Conservation (phyloP, 768 basidiomycete genomes). For the Pulveroboletus sp. region DNA sequence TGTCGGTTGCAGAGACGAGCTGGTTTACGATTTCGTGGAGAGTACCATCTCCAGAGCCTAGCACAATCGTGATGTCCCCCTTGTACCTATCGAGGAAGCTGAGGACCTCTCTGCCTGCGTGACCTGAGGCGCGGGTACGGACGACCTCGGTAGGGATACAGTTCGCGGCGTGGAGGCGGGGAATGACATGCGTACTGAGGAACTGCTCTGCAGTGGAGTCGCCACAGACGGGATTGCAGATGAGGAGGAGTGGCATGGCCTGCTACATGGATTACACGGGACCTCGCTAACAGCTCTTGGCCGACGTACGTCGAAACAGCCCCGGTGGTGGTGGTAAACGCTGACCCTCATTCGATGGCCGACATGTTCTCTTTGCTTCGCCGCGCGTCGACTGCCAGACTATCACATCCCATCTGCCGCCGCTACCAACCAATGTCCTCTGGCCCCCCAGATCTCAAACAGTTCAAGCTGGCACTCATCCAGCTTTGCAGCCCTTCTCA, state of each 20-base stretch:
- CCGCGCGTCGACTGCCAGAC: constrained; percentile 1
- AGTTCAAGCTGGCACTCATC: constrained; percentile 83
- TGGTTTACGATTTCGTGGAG: constrained; percentile 82
- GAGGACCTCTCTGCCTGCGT: constrained; percentile 49
- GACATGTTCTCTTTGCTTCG: constrained; percentile 16
- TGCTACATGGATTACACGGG: no score
- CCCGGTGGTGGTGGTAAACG: no score
- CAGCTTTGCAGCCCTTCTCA: constrained; percentile 76
- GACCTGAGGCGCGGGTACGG: constrained; percentile 46
- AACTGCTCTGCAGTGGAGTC: constrained; percentile 50
- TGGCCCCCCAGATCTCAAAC: constrained; percentile 44
- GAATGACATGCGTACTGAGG: constrained; percentile 58
- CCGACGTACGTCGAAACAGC: no score
- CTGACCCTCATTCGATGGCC: no score
- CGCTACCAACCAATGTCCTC: constrained; percentile 23
- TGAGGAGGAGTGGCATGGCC: constrained; percentile 48
- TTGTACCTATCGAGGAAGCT: constrained; percentile 35
- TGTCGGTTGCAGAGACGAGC: constrained; percentile 28
- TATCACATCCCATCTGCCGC: neutral
- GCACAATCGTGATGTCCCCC: constrained; percentile 42
- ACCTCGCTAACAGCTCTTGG: no score
- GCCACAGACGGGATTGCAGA: constrained; percentile 79
- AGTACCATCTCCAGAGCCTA: constrained; percentile 89
- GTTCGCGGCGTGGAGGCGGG: constrained; percentile 45
- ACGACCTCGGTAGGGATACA: constrained; percentile 34